These are phyloP conservation scores for Starmera caribaea DNA, from an alignment of 805 yeast genomes.

Conservation along the genomic window DNA sequence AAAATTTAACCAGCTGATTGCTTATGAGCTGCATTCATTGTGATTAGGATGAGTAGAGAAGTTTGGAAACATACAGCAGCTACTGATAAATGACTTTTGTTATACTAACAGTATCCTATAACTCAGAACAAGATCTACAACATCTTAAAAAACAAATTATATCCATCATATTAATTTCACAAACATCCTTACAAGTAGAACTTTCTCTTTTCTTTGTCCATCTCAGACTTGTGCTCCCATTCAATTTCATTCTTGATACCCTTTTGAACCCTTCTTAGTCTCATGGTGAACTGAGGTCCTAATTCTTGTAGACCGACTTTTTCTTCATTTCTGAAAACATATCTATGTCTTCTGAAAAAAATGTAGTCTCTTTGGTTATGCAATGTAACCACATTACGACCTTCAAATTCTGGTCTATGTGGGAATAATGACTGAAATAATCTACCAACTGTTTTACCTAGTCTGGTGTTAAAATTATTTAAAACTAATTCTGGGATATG, in stretches of 20 bases:
- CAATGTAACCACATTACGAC: conserved; percentile 90
- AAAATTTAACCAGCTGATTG: too few species aligned
- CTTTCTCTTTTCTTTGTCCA: conserved; percentile 94
- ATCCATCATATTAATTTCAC: not conserved
- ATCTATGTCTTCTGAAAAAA: conserved; percentile 92
- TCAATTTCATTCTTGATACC: conserved; percentile 89
- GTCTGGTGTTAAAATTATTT: conserved; percentile 85
- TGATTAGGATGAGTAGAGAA: too few species aligned
- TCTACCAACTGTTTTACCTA: conserved; percentile 90
- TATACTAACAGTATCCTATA: too few species aligned
- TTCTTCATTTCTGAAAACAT: conserved; percentile 80
- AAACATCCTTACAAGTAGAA: conserved; percentile 50
- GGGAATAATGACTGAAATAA: conserved; percentile 90
- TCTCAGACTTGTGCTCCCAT: conserved; percentile 94
- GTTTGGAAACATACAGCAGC: too few species aligned
- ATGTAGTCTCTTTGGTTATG: conserved; percentile 96
- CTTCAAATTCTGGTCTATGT: conserved; percentile 85
- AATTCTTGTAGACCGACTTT: conserved; percentile 91
- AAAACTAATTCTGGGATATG: conserved; percentile 89
- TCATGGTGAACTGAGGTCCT: conserved; percentile 93
- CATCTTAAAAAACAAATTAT: too few species aligned
- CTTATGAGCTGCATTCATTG: too few species aligned
- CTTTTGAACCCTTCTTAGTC: conserved; percentile 78
- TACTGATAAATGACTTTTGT: too few species aligned
- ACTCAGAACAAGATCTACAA: too few species aligned